Base-by-base conservation (phyloP, 2,329 filamentous ascomycete species). In the Calonectria pauciramosa region DNA sequence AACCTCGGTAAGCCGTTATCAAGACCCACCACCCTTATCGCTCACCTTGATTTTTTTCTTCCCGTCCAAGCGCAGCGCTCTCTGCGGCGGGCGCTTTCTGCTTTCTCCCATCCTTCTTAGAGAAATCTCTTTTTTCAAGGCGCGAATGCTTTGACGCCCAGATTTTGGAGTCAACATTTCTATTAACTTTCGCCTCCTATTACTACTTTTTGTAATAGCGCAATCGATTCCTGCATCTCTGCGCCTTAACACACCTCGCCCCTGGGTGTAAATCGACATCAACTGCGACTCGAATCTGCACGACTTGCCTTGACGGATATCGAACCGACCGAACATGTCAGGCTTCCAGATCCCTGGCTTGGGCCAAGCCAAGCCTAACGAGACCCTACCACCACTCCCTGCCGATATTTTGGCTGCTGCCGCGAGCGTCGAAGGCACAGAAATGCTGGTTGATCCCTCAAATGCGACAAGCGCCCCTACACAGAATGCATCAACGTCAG, bases 341-440 rank as follows among this genome's bases (percentile, higher is more conserved):
- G 85, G 84, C 69, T 87, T 87, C 41, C 85, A 86, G 71, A 87
- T 87, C 41, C 86, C 86, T 36, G 86, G 86, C 68, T 80, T 87
- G 20, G 86, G 86, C 14, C 85, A 87, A 74, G 86, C 86, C 65
- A 86, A 85, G 75, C 85, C 85, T 6, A 86, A 87, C 69, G 86
- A 87, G 68, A 82, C 80, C 2, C 78, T 87, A 3, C 86, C 86
- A 1, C 86, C 86, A 16, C 79, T 87, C 0, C 82, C 84, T 2
- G 44, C 82, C 26, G 85, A 86, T 16, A 38, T 83, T 16, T 72
- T 80, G 36, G 77, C 76, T n/a, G 82, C 82, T 9, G 82, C 84
- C 2, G 78, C 83, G 2, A 83, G 78, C 32, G 77, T 78, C 30
- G 68, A 81, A 72, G 75, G 76, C 63, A 56, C 79, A 32, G 82